Percentiles rank a stretch among this genome's conserved stretches.
These are phyloP conservation scores for Zopfia rhizophila DNA, from an alignment of 2,329 filamentous ascomycete genomes.

Conservation along the genomic window DNA sequence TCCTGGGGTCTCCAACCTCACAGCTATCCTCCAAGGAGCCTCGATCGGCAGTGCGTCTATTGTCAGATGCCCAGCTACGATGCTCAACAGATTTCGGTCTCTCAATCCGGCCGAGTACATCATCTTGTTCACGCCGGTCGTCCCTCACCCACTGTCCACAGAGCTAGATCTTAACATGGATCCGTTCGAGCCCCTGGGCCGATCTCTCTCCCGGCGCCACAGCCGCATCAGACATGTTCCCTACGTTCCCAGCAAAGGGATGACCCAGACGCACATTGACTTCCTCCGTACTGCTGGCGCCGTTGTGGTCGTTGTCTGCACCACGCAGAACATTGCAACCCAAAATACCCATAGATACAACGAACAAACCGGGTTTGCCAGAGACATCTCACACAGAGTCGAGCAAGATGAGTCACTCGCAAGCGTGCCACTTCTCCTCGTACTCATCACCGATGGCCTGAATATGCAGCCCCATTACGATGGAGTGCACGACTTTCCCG, in stretches of 20 bases:
- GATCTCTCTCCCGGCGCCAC: conserved; percentile 67
- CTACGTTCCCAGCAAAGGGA: conserved; percentile 71
- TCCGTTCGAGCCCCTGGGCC: conserved; percentile 78
- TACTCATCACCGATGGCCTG: conserved; percentile 36
- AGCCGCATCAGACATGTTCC: conserved; percentile 79
- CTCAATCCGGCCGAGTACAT: conserved; percentile 53
- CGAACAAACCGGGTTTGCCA: conserved; percentile 43
- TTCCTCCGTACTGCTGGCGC: conserved; percentile 70
- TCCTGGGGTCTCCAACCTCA: conserved; percentile 28
- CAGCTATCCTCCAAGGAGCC: conserved; percentile 24
- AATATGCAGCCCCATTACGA: conserved; percentile 28
- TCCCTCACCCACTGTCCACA: conserved; percentile 56
- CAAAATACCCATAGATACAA: conserved; percentile 38
- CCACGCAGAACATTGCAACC: conserved; percentile 37
- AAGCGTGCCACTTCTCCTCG: conserved; percentile 36
- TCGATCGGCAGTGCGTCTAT: conserved; percentile 32
- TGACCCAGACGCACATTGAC: conserved; percentile 70
- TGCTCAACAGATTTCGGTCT: conserved; percentile 39
- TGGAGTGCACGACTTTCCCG: conserved; percentile 38
- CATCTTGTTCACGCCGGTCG: conserved; percentile 63
- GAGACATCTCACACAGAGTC: conserved; percentile 30
- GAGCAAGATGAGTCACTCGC: conserved; percentile 24
- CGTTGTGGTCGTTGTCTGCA: conserved; percentile 67
- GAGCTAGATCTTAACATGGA: conserved; percentile 62
- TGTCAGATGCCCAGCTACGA: conserved; percentile 37